Base-by-base conservation (phyloP, 768 basidiomycete genomes). In the Macrocybe gigantea region DNA sequence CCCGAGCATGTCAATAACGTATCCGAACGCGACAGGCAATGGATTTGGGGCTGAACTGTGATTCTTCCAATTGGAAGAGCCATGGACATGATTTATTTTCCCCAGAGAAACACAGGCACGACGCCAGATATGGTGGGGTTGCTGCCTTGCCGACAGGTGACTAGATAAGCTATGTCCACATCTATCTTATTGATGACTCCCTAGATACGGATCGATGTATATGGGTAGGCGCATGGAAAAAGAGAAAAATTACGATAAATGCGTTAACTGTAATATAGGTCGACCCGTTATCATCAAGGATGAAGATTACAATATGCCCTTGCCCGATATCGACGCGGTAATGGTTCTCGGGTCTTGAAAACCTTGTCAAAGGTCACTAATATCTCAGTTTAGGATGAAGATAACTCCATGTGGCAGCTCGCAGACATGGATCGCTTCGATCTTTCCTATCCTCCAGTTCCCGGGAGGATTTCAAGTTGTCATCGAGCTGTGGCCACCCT, bases 121-220 rank as follows among this genome's bases (percentile, higher is more conserved):
- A 52, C 78, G 80, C 43, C 85, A 87, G 53, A 83, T 88, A 38
- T 91, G 88, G 88, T 88, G 85, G 84, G 72, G 75, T 11, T 89
- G 86, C 58, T 76, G 78, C 55, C 66, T 83, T 38, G 78, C 79
- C 38, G 86, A 91, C 56, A 77, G 83, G 85, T 87, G 5, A 6
- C 13, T 11, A 30, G 32, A 36, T 45, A 6, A 9, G 33, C 42
- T 14, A 14, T 22, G 14, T 48, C 8, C 47, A 22, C 37, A 13
- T 31, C 39, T 6, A 14, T 35, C 46, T 41, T 14, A 41, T 43
- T 38, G 39, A 45, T 35, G 22, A 22, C 14, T 22, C 41, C 56
- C 47, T 49, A 84, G 86, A 60, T 80, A 85, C 61, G 80, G 80
- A 3, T 85, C 84, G 15, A 72, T 85, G 32, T 90, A 86, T 64